phyloP scores from a whole-genome alignment of 495 filamentous ascomycete species.

The Astrothelium subdiscretum region DNA sequence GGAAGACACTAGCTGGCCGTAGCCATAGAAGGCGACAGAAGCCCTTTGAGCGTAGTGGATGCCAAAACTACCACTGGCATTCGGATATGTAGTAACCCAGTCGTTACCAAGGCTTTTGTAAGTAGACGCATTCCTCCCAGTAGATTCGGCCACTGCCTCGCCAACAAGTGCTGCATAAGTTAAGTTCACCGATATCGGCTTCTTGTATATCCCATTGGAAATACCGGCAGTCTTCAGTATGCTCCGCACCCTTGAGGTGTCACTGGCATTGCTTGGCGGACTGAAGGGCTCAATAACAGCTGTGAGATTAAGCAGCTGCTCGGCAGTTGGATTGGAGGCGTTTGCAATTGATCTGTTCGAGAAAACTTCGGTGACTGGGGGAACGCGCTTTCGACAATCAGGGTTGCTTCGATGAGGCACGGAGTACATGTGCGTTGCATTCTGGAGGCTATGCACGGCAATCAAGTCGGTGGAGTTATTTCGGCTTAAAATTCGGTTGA shows the following conservation, averaged over 20 bases:
- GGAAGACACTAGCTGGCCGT: slow-evolving; percentile 8
- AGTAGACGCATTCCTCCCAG: not conserved
- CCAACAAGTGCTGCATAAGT: not conserved
- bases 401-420: not conserved
- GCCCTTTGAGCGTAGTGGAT: slow-evolving; percentile 9
- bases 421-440: not conserved
- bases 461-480: slow-evolving; percentile 1
- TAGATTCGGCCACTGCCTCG: not conserved
- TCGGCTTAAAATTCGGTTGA: not conserved
- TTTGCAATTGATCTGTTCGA: not conserved
- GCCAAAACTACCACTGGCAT: slow-evolving; percentile 6
- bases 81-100: slow-evolving; percentile 5
- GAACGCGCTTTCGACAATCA: not conserved
- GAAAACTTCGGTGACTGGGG: not conserved
- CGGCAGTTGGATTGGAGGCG: not conserved
- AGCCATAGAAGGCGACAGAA: slow-evolving; percentile 12
- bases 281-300: not conserved
- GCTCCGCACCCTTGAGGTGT: not conserved
- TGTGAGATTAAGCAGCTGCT: not conserved
- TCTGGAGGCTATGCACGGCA: not conserved
- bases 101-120: not conserved
- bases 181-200: not conserved
- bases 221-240: slow-evolving; percentile 6
- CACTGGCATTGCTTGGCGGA: not conserved
- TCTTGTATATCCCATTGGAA: slow-evolving; percentile 2